Conservation (phyloP, 2,329 filamentous ascomycete species). For the Pseudocercospora pini-densiflorae region DNA sequence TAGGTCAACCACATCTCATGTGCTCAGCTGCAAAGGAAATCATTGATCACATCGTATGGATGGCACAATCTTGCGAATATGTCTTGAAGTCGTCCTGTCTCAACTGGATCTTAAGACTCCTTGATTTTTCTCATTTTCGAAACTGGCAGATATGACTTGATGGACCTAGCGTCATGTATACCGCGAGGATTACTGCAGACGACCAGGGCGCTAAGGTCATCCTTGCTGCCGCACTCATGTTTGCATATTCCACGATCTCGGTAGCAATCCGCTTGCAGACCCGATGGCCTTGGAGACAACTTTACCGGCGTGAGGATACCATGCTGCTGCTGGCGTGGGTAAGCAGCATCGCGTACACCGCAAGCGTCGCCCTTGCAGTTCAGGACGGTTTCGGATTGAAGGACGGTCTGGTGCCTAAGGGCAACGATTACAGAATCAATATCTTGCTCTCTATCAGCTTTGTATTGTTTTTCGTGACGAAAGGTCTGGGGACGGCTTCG, state of each 20-base stretch:
- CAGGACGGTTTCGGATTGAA: background rate
- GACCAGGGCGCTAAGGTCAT: constrained; percentile 10
- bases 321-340: background rate
- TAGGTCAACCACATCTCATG: background rate
- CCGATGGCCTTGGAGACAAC: constrained; percentile 5
- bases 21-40: background rate
- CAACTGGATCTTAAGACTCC: background rate
- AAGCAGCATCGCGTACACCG: constrained; percentile 6
- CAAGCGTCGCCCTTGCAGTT: constrained; percentile 2
- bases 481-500: constrained; percentile 8
- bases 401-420: background rate
- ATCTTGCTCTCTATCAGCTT: background rate
- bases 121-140: background rate
- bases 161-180: background rate
- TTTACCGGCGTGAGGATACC: background rate
- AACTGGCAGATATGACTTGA: background rate
- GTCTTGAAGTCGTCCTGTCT: background rate
- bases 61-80: background rate
- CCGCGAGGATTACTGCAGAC: constrained; percentile 6
- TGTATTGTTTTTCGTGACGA: constrained; percentile 5
- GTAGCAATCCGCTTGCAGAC: constrained; percentile 10
- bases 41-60: background rate
- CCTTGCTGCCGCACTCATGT: constrained; percentile 6
- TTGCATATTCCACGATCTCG: constrained; percentile 9
- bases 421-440: background rate